Evolutionary conservation across 768 basidiomycete genomes (phyloP).

Genomic region (Chalciporus piperatus): DNA sequence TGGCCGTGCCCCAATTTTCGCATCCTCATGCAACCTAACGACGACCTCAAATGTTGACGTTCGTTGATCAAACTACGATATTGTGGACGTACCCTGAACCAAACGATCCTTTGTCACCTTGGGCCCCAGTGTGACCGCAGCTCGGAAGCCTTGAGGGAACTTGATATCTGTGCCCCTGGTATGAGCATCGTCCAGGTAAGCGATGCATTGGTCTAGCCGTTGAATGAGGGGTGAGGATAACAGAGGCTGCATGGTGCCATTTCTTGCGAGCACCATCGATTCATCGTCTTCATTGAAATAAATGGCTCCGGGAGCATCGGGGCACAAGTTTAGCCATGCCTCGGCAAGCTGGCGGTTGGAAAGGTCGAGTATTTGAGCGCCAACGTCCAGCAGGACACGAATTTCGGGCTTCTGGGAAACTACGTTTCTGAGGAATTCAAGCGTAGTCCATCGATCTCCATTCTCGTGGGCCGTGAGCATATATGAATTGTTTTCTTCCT

Average conservation of each 20-base stretch:
- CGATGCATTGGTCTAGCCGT: constrained; percentile 28
- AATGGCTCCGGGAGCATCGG: constrained; percentile 16
- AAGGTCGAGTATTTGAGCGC: constrained; percentile 52
- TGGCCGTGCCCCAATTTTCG: constrained; percentile 46
- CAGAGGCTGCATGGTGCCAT: constrained; percentile 19
- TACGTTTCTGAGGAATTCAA: constrained; percentile 25
- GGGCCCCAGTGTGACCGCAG: constrained; percentile 35
- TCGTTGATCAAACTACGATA: background rate
- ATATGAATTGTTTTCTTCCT: constrained; percentile 15
- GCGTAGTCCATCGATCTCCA: background rate
- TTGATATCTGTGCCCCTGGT: constrained; percentile 39
- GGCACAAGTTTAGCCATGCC: constrained; percentile 36
- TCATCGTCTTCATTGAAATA: constrained; percentile 30
- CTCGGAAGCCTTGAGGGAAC: constrained; percentile 28
- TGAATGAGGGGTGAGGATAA: constrained; percentile 26
- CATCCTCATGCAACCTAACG: constrained; percentile 51
- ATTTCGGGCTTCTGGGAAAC: constrained; percentile 33
- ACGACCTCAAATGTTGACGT: background rate
- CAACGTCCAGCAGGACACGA: constrained; percentile 50
- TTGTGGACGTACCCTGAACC: constrained; percentile 27
- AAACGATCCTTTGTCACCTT: constrained; percentile 35
- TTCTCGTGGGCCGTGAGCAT: background rate
- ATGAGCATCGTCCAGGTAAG: constrained; percentile 38
- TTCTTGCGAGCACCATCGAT: constrained; percentile 21
- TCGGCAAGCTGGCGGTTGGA: constrained; percentile 38